phyloP scores from a whole-genome alignment of 1,284 basidiomycete genomes.

The Golubevia pallescens region DNA sequence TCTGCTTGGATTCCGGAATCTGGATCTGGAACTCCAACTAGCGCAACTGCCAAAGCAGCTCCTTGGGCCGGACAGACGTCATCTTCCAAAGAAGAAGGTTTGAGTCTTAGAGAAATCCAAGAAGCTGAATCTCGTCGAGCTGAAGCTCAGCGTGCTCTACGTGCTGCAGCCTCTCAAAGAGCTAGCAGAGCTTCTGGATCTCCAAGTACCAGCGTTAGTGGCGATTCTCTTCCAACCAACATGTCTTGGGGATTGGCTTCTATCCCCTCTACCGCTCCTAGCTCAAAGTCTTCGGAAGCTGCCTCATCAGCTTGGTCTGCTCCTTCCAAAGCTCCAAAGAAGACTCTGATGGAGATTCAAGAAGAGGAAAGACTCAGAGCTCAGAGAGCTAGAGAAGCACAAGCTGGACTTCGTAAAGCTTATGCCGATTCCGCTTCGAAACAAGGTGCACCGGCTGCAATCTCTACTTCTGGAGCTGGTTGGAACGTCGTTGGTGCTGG shows the following conservation, averaged over 20 bases:
- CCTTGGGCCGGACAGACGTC: slow-evolving; percentile 28
- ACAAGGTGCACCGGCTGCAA: slow-evolving; percentile 26
- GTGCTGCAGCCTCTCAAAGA: slow-evolving; percentile 9
- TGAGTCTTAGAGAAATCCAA: slow-evolving; percentile 58
- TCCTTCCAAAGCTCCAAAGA: slow-evolving; percentile 67
- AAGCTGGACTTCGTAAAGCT: slow-evolving; percentile 66
- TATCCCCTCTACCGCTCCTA: slow-evolving; percentile 21
- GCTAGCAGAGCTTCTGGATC: slow-evolving; percentile 9
- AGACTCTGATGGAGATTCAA: slow-evolving; percentile 80
- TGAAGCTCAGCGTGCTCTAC: slow-evolving; percentile 24
- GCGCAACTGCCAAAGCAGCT: slow-evolving; percentile 29
- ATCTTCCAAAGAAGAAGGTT: slow-evolving; percentile 13
- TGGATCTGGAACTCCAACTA: slow-evolving; percentile 12
- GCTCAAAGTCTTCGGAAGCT: slow-evolving; percentile 4
- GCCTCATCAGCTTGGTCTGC: slow-evolving; percentile 7
- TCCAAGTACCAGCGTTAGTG: slow-evolving; percentile 3
- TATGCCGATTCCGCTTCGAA: slow-evolving; percentile 81
- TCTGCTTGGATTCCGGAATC: slow-evolving; percentile 31
- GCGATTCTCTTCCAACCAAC: slow-evolving; percentile 22
- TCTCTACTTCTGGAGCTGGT: slow-evolving; percentile 67
- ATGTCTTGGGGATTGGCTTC: slow-evolving; percentile 50
- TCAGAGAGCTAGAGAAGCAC: too few relatives aligned
- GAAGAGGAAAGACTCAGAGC: slow-evolving; percentile 71
- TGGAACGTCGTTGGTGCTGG: slow-evolving; percentile 86
- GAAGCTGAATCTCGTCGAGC: slow-evolving; percentile 49